Percentiles rank a stretch among this genome's conserved stretches.
Evolutionary conservation across 1,284 basidiomycete genomes (phyloP).

Genomic region (Boletus semigastroideus): DNA sequence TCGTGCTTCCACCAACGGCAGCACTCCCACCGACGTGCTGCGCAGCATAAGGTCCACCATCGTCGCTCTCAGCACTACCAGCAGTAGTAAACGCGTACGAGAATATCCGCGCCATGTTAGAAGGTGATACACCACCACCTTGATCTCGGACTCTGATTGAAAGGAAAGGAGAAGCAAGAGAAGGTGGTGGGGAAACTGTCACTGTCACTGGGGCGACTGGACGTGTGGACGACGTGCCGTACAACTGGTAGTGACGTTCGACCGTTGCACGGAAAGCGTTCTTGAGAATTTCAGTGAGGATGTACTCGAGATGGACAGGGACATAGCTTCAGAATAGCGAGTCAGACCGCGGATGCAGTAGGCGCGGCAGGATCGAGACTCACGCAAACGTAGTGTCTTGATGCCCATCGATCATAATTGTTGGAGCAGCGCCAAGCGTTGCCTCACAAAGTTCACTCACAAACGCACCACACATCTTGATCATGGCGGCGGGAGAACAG

Average conservation of each 20-base stretch:
- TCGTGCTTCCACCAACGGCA: conserved; percentile 49
- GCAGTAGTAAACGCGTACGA: conserved; percentile 89
- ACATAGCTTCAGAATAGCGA: conserved; percentile 59
- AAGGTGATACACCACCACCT: conserved; percentile 79
- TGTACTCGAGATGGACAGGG: conserved; percentile 88
- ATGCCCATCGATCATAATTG: conserved; percentile 67
- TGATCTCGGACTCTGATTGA: conserved; percentile 82
- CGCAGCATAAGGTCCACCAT: conserved; percentile 69
- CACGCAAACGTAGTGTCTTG: conserved; percentile 75
- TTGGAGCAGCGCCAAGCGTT: conserved; percentile 75
- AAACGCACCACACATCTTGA: conserved; percentile 76
- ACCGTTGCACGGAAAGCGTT: conserved; percentile 89
- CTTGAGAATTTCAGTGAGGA: conserved; percentile 84
- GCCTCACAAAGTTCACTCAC: conserved; percentile 84
- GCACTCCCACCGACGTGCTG: conserved; percentile 72
- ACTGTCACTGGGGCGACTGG: conserved; percentile 65
- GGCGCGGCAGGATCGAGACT: conserved; percentile 31
- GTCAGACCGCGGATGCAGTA: conserved; percentile 8
- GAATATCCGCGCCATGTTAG: conserved; percentile 78
- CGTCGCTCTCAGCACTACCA: conserved; percentile 42
- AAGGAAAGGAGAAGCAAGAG: conserved; percentile 50
- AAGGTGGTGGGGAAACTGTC: conserved; percentile 65
- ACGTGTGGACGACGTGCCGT: conserved; percentile 35
- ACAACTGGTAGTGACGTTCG: conserved; percentile 61
- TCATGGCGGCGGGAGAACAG: conserved; percentile 70